Evolutionary conservation across 148 eudicot species (phyloP).

Genomic region (Cornus kousa): DNA sequence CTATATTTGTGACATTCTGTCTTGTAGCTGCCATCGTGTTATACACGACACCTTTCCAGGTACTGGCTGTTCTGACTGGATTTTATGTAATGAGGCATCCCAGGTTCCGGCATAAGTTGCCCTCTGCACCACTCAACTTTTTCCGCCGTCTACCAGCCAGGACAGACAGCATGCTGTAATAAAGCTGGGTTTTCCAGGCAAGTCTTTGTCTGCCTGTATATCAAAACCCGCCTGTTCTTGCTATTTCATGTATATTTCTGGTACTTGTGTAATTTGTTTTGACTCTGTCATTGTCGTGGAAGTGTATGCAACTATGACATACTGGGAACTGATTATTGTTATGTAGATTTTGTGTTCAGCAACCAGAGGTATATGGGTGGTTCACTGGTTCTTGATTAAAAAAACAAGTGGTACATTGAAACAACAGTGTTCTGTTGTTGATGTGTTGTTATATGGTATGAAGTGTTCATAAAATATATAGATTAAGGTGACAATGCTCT

Average conservation of each 20-base stretch:
- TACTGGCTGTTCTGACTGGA: conserved; percentile 40
- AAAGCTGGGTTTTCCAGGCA: neutral
- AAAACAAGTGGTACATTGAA: too few relatives aligned
- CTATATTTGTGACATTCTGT: conserved; percentile 53
- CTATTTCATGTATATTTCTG: neutral
- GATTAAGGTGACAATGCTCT: too few relatives aligned
- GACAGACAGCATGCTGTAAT: conserved; percentile 73
- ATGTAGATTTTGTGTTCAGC: too few relatives aligned
- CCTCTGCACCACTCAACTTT: conserved; percentile 64
- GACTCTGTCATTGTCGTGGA: too few relatives aligned
- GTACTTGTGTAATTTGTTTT: too few relatives aligned
- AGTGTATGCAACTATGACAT: too few relatives aligned
- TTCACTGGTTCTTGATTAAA: too few relatives aligned
- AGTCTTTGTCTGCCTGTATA: neutral
- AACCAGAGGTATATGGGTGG: too few relatives aligned
- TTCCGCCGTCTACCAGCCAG: conserved; percentile 68
- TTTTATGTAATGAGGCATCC: conserved; percentile 80
- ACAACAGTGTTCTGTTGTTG: too few relatives aligned
- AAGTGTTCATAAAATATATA: too few relatives aligned
- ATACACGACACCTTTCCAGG: conserved; percentile 57
- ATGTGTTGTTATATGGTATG: too few relatives aligned
- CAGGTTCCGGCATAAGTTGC: conserved; percentile 55
- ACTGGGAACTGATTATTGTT: too few relatives aligned
- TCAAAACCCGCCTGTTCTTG: conserved; percentile 2
- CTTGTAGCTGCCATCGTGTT: conserved; percentile 59